Evolutionary conservation across 2,329 filamentous ascomycete genomes (phyloP).

Genomic region (Fusarium marasasianum): DNA sequence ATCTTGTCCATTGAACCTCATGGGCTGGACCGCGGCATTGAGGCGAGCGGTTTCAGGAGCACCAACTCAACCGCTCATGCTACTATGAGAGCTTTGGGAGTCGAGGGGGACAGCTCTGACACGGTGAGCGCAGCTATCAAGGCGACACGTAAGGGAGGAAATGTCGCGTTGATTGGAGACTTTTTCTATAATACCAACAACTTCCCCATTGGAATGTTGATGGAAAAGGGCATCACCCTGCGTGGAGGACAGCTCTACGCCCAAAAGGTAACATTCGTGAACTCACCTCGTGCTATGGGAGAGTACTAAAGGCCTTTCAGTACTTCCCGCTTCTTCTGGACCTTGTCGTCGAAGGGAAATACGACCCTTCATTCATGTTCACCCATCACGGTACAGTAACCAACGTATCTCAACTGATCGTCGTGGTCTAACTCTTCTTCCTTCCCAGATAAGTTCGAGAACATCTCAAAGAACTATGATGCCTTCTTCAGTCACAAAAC

Average conservation of each 20-base stretch:
- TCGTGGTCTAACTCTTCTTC: accelerated
- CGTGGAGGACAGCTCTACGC: constrained; percentile 2
- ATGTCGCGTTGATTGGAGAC: not conserved
- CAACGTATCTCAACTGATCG: accelerated
- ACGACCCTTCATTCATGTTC: constrained; percentile 1
- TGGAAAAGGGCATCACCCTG: not conserved
- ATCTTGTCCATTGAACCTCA: not conserved
- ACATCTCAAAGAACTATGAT: not conserved
- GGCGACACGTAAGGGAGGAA: not conserved
- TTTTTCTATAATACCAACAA: not conserved
- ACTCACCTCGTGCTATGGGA: accelerated
- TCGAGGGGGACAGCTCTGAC: not conserved
- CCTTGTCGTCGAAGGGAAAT: not conserved
- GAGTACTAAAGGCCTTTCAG: not conserved
- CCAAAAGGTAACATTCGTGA: not conserved
- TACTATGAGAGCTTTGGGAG: not conserved
- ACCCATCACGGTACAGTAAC: not conserved
- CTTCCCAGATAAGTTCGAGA: not conserved
- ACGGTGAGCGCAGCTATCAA: not conserved
- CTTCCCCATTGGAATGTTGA: constrained; percentile 6
- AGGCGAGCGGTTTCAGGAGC: not conserved
- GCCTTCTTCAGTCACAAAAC: not conserved
- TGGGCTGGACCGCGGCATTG: not conserved
- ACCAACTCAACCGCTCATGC: not conserved
- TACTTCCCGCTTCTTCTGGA: not conserved